Base-by-base conservation (phyloP, 2,329 filamentous ascomycete genomes). In the Diaporthe ilicicola region DNA sequence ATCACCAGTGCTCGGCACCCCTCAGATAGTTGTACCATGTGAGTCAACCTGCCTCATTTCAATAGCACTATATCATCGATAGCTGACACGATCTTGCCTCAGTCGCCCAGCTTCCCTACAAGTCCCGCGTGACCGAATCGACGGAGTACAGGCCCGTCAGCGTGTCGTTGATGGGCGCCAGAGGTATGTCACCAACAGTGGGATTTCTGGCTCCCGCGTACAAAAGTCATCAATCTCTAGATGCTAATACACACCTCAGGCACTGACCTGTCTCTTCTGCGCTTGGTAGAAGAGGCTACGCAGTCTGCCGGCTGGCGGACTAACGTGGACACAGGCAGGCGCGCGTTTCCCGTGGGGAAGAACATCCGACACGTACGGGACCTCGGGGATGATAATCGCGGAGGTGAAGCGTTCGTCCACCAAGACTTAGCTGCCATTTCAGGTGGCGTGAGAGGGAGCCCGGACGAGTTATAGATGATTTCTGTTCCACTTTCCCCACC, bases 41-140 rank as follows among this genome's bases (percentile, higher is more conserved):
- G 51, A 53, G 71, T 65, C 17, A 15, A 17, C 15, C 32, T 24
- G 24, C 1, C 19, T 13, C 13, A 15, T 1, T 15, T 8, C 15
- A 9, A 24, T 17, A 5, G 8, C 4, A 15, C 3, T 19, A 9
- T 9, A 0, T n/a, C n/a, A 24, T 27, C 4, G 13, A 13, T 24
- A 42, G 44, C 70, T 72, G 19, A 72, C 10, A 19, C 3, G 1
- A 0, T 3, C 19, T 27, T 6, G 1, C 3, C 15, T 51, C 22
- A 72, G 71, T 71, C 22, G 71, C 71, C 12, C 71, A 72, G 10
- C 48, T 71, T 22, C 55, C 71, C 34, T 72, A 72, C 27, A 46
- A 70, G 15, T 72, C 71, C 48, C 69, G 56, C 24, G 37, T 72
- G 19, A 72, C 55, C 34, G 51, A 54, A 48, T 39, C 17, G n/a